Conservation (phyloP, 305 asterid genomes). For the Solanum chacoense region DNA sequence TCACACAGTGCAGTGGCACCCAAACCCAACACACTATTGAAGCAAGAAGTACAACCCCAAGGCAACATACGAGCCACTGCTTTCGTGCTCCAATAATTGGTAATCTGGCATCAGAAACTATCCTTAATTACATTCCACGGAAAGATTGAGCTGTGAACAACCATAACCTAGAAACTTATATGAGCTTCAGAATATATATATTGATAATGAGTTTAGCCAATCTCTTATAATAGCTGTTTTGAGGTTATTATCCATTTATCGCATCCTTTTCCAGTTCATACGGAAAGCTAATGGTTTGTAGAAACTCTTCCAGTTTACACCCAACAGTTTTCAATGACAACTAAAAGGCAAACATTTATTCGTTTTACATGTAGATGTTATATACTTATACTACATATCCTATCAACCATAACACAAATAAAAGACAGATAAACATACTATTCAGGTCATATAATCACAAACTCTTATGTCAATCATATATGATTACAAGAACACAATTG, state of each 20-base stretch:
- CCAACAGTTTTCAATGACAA: not conserved
- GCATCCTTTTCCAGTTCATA: not conserved
- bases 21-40: not conserved
- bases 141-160: not conserved
- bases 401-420: not conserved
- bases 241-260: not conserved
- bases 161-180: not conserved
- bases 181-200: not conserved
- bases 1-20: not conserved
- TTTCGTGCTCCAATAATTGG: not conserved
- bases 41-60: not conserved
- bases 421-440: not conserved
- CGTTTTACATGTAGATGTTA: not conserved
- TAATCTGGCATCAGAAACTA: not conserved
- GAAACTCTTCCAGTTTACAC: not conserved
- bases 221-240: not conserved
- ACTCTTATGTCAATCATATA: not conserved
- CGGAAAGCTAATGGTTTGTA: not conserved
- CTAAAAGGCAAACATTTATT: not conserved
- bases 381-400: not conserved
- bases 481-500: not conserved
- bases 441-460: not conserved
- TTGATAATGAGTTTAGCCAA: not conserved
- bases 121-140: not conserved
- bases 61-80: not conserved